Base-by-base conservation (phyloP, 148 eudicot genomes). In the Vaccinium darrowii region DNA sequence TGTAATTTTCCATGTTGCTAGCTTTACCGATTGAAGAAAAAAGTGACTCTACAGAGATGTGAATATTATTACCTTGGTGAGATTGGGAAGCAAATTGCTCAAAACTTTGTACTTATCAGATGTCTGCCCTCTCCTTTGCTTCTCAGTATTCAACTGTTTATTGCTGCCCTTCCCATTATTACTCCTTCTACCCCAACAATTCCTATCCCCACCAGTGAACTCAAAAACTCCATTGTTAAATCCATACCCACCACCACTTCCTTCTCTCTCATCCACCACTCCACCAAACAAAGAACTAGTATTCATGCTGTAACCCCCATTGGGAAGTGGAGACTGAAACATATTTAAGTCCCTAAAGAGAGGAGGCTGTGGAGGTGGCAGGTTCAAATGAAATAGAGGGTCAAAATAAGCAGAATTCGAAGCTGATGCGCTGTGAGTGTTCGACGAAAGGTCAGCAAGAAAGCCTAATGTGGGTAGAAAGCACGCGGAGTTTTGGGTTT, bases 111-210 rank as follows among this genome's bases (percentile, higher is more conserved):
- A 96, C 85, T 91, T 91, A 50, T 86, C 92, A 87, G 89, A 92
- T 85, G 93, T 87, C 25, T 92, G 91, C 18, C 86, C 90, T 85
- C 99, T 93, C 80, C 98, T 91, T 81, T 93, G 93, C 84, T 89
- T 90, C 75, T 96, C 99, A 85, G 98, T 94, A 19, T 92, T 93
- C 83, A 91, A 92, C 83, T 89, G 92, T 77, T 93, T 74, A 23
- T n/a, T 92, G 21, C 88, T 87, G 25, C 93, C 89, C 62, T 92
- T 96, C 13, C 91, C 90, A 11, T 88, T 89, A 21, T 88, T 89
- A 21, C 91, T 87, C 2, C 82, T 86, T 56, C 87, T 91, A 86
- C 78, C 88, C 73, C 85, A 81, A 77, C 90, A 78, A 23, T 84
- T 88, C 69, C 86, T 83, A 33, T 92, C 93, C 51, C 36, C 39